Evolutionary conservation across 768 basidiomycete genomes (phyloP), one percentile per base, ranked within the genome.

Genomic region (Macrolepiota dolichaula): DNA sequence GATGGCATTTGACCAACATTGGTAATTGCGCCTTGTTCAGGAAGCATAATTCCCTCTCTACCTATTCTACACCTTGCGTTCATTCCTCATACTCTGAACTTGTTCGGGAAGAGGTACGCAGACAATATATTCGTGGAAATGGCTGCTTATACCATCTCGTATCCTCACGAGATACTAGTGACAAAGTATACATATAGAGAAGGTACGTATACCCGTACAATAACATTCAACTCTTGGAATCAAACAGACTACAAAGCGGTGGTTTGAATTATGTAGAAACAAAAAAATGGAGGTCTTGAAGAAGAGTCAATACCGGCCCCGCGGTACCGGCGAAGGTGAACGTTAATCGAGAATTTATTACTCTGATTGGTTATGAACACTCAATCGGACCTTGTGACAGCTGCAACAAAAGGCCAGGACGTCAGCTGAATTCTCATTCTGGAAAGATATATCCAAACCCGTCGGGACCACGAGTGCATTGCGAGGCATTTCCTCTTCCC

Each of bases 351-450:
- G 15, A 40, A n/a, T 44, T 19, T 44, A 7, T 44, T 44, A 44
- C 17, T 19, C 42, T 44, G 2, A 24, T 22, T 35, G 24, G 24
- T 19, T 44, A 9, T 44, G 6, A 12, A 32, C 19, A 25, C 54
- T 55, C 54, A 40, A 40, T 13, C 46, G 57, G 50, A 40, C 24
- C 19, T 32, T 17, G 56, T 7, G 17, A 35, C 5, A n/a, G 22
- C 52, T 54, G 4, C 17, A 27, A 19, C n/a, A 42, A 27, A 50
- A 9, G 63, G 15, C 11, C 42, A 44, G 56, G 29, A 32, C 49
- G 44, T 67, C 64, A 36, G 64, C 55, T 6, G 63, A 61, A 35
- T 63, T 51, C 10, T 61, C 59, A 4, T 27, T 59, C 24, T 49
- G 62, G 12, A 53, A 53, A 10, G 3, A 17, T 44, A 44, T 5